These are phyloP conservation scores for Aspergillus fijiensis DNA, from an alignment of 2,329 filamentous ascomycete genomes.

Conservation along the genomic window DNA sequence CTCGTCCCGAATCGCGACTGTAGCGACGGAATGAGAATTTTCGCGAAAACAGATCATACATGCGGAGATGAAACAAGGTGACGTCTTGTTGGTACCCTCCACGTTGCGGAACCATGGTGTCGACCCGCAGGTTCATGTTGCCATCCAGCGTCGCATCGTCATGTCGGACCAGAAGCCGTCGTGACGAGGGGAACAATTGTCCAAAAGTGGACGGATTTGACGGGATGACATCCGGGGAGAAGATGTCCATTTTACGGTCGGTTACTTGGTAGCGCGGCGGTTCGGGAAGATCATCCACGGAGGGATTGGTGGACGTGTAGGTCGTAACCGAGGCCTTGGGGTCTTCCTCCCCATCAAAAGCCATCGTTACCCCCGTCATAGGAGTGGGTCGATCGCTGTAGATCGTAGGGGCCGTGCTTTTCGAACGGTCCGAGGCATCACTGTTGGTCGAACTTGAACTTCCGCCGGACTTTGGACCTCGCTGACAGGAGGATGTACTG, in stretches of 20 bases:
- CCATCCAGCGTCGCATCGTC: slow-evolving; percentile 88
- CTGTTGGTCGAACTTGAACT: slow-evolving; percentile 42
- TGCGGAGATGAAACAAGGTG: slow-evolving; percentile 87
- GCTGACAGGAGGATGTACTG: slow-evolving; percentile 26
- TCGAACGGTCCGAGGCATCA: slow-evolving; percentile 37
- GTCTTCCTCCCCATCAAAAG: slow-evolving; percentile 23
- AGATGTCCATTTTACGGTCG: slow-evolving; percentile 55
- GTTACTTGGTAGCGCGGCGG: slow-evolving; percentile 54
- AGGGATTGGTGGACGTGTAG: slow-evolving; percentile 71
- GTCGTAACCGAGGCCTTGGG: slow-evolving; percentile 68
- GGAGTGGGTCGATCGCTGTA: slow-evolving; percentile 35
- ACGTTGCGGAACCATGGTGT: slow-evolving; percentile 66
- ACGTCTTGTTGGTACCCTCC: slow-evolving; percentile 62
- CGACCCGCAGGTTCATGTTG: slow-evolving; percentile 93
- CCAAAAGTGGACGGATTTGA: slow-evolving; percentile 81
- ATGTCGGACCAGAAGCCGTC: slow-evolving; percentile 78
- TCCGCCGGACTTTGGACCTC: slow-evolving; percentile 24
- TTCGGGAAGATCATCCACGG: slow-evolving; percentile 56
- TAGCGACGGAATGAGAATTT: slow-evolving; percentile 91
- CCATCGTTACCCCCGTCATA: slow-evolving; percentile 23
- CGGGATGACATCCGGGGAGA: slow-evolving; percentile 66
- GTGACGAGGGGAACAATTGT: slow-evolving; percentile 79
- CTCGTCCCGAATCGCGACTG: slow-evolving; percentile 86
- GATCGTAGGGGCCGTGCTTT: slow-evolving; percentile 42
- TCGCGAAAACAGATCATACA: slow-evolving; percentile 83